Evolutionary conservation across 345 rosid genomes (phyloP).

Genomic region (Populus alba): DNA sequence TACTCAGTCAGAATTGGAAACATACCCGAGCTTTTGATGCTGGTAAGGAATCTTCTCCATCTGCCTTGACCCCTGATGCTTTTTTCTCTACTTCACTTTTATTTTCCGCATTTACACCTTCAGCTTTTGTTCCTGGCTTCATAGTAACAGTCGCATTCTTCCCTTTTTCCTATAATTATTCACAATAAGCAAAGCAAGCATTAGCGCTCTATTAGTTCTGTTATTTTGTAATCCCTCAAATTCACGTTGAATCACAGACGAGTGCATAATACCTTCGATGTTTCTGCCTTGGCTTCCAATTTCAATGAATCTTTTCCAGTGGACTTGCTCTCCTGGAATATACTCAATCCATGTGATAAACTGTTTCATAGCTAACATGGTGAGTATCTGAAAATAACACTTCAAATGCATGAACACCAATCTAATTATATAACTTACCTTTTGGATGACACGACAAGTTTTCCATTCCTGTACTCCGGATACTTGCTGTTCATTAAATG

Average conservation of each 20-base stretch:
- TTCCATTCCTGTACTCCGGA: constrained; percentile 80
- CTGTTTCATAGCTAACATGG: constrained; percentile 35
- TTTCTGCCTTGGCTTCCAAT: constrained; percentile 48
- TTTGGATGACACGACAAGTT: constrained; percentile 69
- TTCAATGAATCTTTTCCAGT: constrained; percentile 44
- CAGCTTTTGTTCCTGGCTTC: constrained; percentile 45
- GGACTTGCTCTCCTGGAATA: constrained; percentile 71
- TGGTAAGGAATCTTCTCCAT: constrained; percentile 29
- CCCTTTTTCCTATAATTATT: constrained; percentile 39
- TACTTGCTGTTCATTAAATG: constrained; percentile 81
- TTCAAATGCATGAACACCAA: not conserved
- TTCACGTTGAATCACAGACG: not conserved
- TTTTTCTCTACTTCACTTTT: constrained; percentile 47
- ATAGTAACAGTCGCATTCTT: constrained; percentile 18
- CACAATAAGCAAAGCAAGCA: not conserved
- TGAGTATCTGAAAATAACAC: constrained; percentile 1
- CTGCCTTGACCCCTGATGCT: constrained; percentile 37
- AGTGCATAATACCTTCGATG: constrained; percentile 33
- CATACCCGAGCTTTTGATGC: constrained; percentile 50
- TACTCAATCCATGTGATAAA: constrained; percentile 77
- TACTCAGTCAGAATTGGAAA: not conserved
- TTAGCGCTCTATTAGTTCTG: not conserved
- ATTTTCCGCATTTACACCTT: constrained; percentile 29
- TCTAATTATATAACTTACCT: constrained; percentile 42
- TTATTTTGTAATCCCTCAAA: not conserved